A percentile compares a stretch with the other conserved stretches of the same genome.
phyloP scores from a whole-genome alignment of 2,329 filamentous ascomycete species.

The Fusarium napiforme region DNA sequence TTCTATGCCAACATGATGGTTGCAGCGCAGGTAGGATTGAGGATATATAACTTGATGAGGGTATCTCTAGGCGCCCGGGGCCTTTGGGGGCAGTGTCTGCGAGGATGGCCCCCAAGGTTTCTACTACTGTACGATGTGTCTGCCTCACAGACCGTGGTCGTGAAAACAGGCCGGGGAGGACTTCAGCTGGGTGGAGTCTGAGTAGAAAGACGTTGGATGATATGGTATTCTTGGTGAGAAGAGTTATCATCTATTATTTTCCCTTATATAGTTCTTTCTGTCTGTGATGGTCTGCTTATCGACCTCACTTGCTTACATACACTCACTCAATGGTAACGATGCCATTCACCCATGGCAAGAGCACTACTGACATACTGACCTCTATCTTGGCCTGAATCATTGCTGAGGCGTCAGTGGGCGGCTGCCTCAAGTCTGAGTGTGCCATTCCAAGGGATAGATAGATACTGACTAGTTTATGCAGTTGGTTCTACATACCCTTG shows the following conservation, averaged over 20 bases:
- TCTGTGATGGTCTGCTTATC: slow-evolving; percentile 6
- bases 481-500: slow-evolving; percentile 23
- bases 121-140: background rate
- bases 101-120: slow-evolving; percentile 14
- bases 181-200: slow-evolving; percentile 24
- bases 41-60: slow-evolving; percentile 29
- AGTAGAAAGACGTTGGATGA: slow-evolving; percentile 1
- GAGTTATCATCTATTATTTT: background rate
- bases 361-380: background rate
- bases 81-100: slow-evolving; percentile 2
- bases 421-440: background rate
- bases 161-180: slow-evolving; percentile 17
- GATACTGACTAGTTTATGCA: background rate
- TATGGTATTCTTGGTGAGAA: background rate
- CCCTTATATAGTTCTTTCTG: background rate
- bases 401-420: background rate
- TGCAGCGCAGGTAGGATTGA: background rate
- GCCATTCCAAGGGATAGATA: background rate
- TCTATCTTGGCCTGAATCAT: background rate
- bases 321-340: background rate
- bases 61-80: slow-evolving; percentile 30
- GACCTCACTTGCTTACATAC: background rate
- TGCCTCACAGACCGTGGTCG: slow-evolving; percentile 8
- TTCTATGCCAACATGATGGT: slow-evolving; percentile 29
- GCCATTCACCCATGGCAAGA: background rate